These are phyloP conservation scores for Phaffia tasmanica DNA, from an alignment of 768 basidiomycete genomes.

Conservation along the genomic window DNA sequence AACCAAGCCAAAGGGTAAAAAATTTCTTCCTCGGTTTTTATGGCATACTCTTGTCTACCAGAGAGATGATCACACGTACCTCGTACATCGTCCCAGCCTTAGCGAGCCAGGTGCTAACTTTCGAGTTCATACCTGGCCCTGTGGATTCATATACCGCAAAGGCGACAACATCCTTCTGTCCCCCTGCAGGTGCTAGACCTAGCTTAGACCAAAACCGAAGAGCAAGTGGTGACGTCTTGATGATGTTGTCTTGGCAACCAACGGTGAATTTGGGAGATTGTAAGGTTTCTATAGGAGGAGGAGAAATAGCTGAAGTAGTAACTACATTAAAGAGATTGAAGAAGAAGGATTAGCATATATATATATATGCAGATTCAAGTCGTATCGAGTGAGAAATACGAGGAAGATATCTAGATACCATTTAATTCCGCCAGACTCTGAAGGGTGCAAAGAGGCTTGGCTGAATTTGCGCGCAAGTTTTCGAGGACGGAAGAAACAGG, in stretches of 20 bases:
- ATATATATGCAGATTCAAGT: constrained; percentile 3
- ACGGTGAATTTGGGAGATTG: constrained; percentile 54
- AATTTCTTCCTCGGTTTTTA: not conserved
- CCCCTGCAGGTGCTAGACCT: constrained; percentile 57
- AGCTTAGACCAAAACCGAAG: constrained; percentile 79
- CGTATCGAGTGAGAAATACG: not conserved
- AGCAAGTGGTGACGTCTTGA: constrained; percentile 60
- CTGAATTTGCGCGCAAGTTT: constrained; percentile 39
- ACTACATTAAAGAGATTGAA: constrained; percentile 17
- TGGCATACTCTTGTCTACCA: constrained; percentile 3
- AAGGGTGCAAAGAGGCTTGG: constrained; percentile 41
- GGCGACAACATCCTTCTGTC: constrained; percentile 57
- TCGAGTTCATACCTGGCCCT: constrained; percentile 45
- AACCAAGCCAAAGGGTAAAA: not conserved
- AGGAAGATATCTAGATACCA: not conserved
- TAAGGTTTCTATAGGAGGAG: constrained; percentile 30
- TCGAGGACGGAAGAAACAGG: constrained; percentile 38
- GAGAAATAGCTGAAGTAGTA: no score
- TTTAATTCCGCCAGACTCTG: constrained; percentile 15
- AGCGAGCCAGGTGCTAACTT: constrained; percentile 48
- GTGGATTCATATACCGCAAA: constrained; percentile 54
- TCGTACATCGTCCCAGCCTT: constrained; percentile 48
- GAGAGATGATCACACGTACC: constrained; percentile 41
- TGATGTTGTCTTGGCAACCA: constrained; percentile 55
- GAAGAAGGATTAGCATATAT: constrained; percentile 31